Evolutionary conservation across 225 moss, liverwort and hornwort species (phyloP).

Genomic region (Sphagnum tenellum): DNA sequence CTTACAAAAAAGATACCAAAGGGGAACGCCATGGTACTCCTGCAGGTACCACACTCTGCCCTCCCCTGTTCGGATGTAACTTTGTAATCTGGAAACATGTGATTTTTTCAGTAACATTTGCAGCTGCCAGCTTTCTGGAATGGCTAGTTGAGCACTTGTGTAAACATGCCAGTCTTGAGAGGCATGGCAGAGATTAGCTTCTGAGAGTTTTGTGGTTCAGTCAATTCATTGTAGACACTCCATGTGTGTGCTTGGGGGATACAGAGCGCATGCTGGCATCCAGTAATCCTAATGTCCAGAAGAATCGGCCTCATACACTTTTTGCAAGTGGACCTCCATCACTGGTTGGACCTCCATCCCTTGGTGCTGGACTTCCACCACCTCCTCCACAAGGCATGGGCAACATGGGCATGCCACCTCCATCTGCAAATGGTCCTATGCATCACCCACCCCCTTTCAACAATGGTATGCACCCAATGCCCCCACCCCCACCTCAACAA

Average conservation of each 20-base stretch:
- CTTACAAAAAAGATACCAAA: conserved; percentile 98
- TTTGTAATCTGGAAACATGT: too few relatives aligned
- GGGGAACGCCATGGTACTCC: conserved; percentile 95
- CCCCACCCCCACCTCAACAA: conserved; percentile 62
- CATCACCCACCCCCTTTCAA: conserved; percentile 52
- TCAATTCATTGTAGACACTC: too few relatives aligned
- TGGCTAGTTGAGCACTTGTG: too few relatives aligned
- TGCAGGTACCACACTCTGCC: conserved; percentile 44
- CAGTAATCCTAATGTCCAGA: conserved; percentile 87
- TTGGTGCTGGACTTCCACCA: conserved; percentile 79
- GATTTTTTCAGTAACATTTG: too few relatives aligned
- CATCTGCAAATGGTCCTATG: conserved; percentile 59
- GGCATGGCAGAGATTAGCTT: too few relatives aligned
- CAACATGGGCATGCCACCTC: conserved; percentile 55
- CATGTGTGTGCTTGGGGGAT: not conserved
- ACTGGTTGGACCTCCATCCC: conserved; percentile 75
- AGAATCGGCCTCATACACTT: conserved; percentile 89
- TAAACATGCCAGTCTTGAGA: too few relatives aligned
- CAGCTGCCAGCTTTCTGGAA: too few relatives aligned
- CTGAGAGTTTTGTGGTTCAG: too few relatives aligned
- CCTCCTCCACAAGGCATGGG: conserved; percentile 62
- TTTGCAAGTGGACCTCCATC: conserved; percentile 97
- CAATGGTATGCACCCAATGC: conserved; percentile 77
- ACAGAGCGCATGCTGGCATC: conserved; percentile 94
- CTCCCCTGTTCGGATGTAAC: not conserved